Base-by-base conservation (phyloP, 805 yeast genomes). In the Danielozyma ontarioensis region DNA sequence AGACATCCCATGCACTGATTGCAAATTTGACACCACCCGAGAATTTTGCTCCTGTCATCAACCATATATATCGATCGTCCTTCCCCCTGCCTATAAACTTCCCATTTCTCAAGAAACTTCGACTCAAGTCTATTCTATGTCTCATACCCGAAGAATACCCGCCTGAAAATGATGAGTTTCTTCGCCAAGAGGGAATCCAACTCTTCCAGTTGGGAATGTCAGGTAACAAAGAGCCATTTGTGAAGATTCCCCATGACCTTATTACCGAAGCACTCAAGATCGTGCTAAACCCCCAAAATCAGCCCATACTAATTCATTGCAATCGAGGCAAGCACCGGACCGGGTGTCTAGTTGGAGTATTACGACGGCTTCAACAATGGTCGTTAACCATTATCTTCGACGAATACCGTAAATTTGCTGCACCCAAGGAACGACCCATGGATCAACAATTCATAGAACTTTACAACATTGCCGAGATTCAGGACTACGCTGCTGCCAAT, bases 261-360 rank as follows among this genome's bases (percentile, higher is more conserved):
- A 76, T 93, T 19, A 82, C 89, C 1, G 75, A 77, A 38, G 96
- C 97, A 0, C 64, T 90, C 42, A 79, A 81, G 51, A 82, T 88
- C 22, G 85, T 87, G 11, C 56, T 87, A 12, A 71, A 93, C 49
- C 96, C 97, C 0, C 78, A 55, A 15, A 90, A 93, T 57, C 97
- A 88, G 37, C 98, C 98, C 2, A 67, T 93, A 10, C 64, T 93
- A 42, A 85, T 93, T 28, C 98, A 93, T 57, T 93, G 98, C 61
- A 93, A 93, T 60, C 67, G 96, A 38, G 98, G 98, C 8, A 93
- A 90, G 56, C 98, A 93, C 57, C 71, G 98, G 46, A 93, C 98
- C 0, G 98, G 98, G 0, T 93, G 97, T 57, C 68, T 93, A 12
- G 89, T 93, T 19, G 98, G 98, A 2, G 90, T 96, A 51, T 70